Conservation (phyloP, 1,284 basidiomycete genomes). For the Mycosarcoma maydis region DNA sequence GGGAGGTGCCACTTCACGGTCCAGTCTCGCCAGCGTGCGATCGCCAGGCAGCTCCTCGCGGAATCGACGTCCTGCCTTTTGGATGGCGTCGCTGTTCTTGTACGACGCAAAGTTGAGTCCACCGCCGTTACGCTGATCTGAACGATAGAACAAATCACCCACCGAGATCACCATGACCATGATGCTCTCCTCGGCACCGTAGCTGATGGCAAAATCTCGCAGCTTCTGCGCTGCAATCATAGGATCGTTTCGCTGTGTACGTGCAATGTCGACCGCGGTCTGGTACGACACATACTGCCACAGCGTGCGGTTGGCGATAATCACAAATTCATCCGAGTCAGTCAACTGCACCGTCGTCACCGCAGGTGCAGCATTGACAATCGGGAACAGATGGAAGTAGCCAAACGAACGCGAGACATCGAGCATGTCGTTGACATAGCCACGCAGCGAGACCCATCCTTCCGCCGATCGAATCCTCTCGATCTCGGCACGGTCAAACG, state of each 20-base stretch:
- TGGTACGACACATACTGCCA: conserved; percentile 97
- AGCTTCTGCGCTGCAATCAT: conserved; percentile 98
- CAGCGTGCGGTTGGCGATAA: conserved; percentile 89
- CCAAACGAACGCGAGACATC: conserved; percentile 93
- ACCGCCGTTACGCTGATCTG: conserved; percentile 59
- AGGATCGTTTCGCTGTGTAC: conserved; percentile 82
- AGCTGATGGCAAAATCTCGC: conserved; percentile 94
- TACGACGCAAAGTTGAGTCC: conserved; percentile 29
- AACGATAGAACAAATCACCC: conserved; percentile 76
- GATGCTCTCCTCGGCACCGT: conserved; percentile 90
- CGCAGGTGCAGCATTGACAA: conserved; percentile 88
- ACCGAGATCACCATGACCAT: conserved; percentile 98
- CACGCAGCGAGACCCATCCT: conserved; percentile 95
- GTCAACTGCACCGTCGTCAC: conserved; percentile 78
- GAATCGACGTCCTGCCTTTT: conserved; percentile 52
- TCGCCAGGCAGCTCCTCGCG: conserved; percentile 60
- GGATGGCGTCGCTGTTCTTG: conserved; percentile 45
- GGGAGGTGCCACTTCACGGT: conserved; percentile 86
- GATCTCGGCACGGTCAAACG: conserved; percentile 86
- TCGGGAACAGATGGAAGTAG: conserved; percentile 88
- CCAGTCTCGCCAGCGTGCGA: conserved; percentile 72
- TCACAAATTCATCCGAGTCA: conserved; percentile 93
- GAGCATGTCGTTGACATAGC: conserved; percentile 89
- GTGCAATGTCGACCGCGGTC: conserved; percentile 94
- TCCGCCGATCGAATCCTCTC: conserved; percentile 88